phyloP scores from a whole-genome alignment of 139 green algal genomes.

The Dunaliella primolecta region DNA sequence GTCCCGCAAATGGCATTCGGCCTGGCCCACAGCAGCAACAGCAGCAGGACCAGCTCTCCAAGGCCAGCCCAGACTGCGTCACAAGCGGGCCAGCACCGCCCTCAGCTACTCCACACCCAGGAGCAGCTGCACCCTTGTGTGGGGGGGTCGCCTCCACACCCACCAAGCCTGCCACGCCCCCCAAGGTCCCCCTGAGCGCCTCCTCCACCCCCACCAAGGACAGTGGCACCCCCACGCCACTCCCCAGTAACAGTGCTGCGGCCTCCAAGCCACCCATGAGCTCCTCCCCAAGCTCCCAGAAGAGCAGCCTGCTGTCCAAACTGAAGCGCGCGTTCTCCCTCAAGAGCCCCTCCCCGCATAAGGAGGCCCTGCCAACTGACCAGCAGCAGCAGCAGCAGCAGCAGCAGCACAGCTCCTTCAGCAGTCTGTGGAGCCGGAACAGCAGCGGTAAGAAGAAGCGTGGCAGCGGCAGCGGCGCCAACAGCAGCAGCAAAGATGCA shows the following conservation, averaged over 20 bases:
- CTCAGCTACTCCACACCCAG: background rate
- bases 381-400: background rate
- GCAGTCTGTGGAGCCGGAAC: background rate
- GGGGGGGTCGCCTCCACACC: background rate
- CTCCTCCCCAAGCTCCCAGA: background rate
- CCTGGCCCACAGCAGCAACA: background rate
- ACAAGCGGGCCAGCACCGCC: too few relatives aligned
- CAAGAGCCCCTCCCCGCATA: background rate
- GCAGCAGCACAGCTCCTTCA: background rate
- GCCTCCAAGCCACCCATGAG: background rate
- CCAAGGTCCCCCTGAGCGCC: too few relatives aligned
- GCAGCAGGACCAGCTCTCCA: too few relatives aligned
- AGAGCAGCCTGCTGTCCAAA: background rate
- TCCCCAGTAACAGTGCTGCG: too few relatives aligned
- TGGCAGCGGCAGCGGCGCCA: background rate
- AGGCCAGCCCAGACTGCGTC: too few relatives aligned
- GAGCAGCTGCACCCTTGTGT: background rate
- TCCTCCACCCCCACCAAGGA: background rate
- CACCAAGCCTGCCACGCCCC: background rate
- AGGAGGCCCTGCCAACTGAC: background rate
- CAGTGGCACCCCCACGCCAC: background rate
- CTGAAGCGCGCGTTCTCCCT: background rate
- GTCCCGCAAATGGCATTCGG: background rate
- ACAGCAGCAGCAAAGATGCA: background rate
- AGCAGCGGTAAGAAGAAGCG: too few relatives aligned